A percentile compares a stretch with the other conserved stretches of the same genome.
Evolutionary conservation across 1,284 basidiomycete species (phyloP).

Genomic region (Pyrrhoderma noxium): DNA sequence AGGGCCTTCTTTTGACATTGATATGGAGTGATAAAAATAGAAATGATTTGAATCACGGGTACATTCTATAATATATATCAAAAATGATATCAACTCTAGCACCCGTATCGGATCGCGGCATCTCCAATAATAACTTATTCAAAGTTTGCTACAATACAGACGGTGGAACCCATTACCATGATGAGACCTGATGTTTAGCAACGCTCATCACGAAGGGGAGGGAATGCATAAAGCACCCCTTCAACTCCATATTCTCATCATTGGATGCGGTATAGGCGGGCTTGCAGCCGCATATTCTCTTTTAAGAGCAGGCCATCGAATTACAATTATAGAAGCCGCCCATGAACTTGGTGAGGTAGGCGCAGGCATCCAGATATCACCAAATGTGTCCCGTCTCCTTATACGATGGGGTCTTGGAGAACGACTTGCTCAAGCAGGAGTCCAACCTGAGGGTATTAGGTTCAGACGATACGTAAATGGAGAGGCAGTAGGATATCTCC

Average conservation of each 20-base stretch:
- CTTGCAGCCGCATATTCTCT: conserved; percentile 38
- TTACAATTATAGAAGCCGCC: conserved; percentile 39
- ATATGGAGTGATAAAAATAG: neutral
- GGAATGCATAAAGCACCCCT: conserved; percentile 17
- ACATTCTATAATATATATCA: neutral
- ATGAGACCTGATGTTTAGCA: too few relatives aligned
- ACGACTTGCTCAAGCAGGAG: conserved; percentile 29
- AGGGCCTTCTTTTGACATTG: too few relatives aligned
- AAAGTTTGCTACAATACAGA: too few relatives aligned
- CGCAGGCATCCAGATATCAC: conserved; percentile 43
- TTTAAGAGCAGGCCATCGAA: conserved; percentile 36
- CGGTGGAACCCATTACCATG: too few relatives aligned
- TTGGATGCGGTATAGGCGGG: conserved; percentile 42
- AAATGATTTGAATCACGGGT: neutral
- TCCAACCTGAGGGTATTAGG: conserved; percentile 34
- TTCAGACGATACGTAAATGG: conserved; percentile 34
- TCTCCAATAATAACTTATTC: too few relatives aligned
- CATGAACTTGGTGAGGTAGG: conserved; percentile 38
- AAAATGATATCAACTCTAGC: too few relatives aligned
- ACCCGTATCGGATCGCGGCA: too few relatives aligned
- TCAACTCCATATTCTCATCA: conserved; percentile 35
- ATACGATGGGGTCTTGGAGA: conserved; percentile 36
- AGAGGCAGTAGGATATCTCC: conserved; percentile 35
- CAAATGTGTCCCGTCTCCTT: conserved; percentile 36
- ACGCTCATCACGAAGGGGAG: too few relatives aligned